Base-by-base conservation (phyloP, 2,329 filamentous ascomycete genomes). In the Trichoderma polysporum region DNA sequence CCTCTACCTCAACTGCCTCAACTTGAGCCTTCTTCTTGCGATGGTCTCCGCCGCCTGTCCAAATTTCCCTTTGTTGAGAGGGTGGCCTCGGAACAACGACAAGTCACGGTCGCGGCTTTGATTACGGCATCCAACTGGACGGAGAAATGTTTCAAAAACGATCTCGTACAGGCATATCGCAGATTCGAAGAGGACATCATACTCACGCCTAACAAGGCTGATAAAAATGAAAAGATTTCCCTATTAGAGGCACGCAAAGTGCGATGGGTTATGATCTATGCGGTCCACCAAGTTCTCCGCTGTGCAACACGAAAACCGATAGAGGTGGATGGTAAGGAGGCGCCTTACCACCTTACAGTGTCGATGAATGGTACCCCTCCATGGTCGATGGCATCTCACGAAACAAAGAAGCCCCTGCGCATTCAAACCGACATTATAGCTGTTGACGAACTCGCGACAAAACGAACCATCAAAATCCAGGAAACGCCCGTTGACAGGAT, bases 191-290 rank as follows among this genome's bases (percentile, higher is more conserved):
- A 87, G 61, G 83, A 87, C 7, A 82, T 81, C 8, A 75, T 85
- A 22, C 77, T 82, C 56, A 77, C 78, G 0, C 81, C 84, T 2
- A 79, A 80, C 22, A 88, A 85, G 68, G 79, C 80, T 0, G 86
- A 90, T 67, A 87, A 86, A 66, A 68, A 76, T 6, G 85, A 88
- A 39, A 88, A 86, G 72, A 73, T 80, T 2, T 77, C 77, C 0
- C 78, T 87, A 12, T 80, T 84, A 9, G 91, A 94, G 69, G 90
- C 87, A 1, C 87, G 92, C 47, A 94, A 93, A 76, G 85, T 93
- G 17, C 84, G 91, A 45, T 95, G 91, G 91, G 86, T 94, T 33
- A 75, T 94, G 39, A 84, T 94, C 7, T 94, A 94, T 72, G 85
- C 88, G 19, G 84, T 88, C 3, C 84, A 92, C 66, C 92, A 95